phyloP scores from a whole-genome alignment of 371 early-diverging fungal genomes.

The Mucor saturninus region DNA sequence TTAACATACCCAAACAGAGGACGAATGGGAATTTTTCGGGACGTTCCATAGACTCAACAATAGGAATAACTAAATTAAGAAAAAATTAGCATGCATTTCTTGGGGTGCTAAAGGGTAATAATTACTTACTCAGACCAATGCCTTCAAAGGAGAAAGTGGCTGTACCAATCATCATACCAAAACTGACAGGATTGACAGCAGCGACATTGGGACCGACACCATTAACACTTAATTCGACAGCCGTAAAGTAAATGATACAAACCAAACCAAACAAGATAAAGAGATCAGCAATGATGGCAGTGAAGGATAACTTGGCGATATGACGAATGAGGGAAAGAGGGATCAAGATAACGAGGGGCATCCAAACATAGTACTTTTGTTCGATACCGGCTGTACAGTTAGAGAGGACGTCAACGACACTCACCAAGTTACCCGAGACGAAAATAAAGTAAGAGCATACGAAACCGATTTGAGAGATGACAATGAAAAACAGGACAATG shows the following conservation, averaged over 20 bases:
- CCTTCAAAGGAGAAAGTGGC: conserved; percentile 84
- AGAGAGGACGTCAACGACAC: conserved; percentile 46
- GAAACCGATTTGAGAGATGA: conserved; percentile 69
- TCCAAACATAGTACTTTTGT: conserved; percentile 57
- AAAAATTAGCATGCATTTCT: not conserved
- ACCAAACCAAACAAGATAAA: conserved; percentile 71
- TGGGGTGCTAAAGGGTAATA: too few species aligned
- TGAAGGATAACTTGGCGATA: conserved; percentile 67
- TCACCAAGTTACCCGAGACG: conserved; percentile 49
- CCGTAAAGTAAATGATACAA: conserved; percentile 45
- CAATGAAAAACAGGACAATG: conserved; percentile 65
- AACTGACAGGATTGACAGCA: conserved; percentile 61
- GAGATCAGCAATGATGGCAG: conserved; percentile 72
- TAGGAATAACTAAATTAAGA: conserved; percentile 49
- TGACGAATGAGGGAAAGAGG: conserved; percentile 71
- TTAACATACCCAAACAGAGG: conserved; percentile 58
- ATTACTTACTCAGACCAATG: conserved; percentile 62
- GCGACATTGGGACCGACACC: conserved; percentile 50
- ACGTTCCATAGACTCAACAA: conserved; percentile 61
- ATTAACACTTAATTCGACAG: conserved; percentile 24
- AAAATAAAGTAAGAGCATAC: conserved; percentile 55
- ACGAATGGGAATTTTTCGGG: conserved; percentile 66
- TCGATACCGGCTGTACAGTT: conserved; percentile 37
- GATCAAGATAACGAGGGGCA: conserved; percentile 63
- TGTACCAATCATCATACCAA: conserved; percentile 77